A percentile compares a stretch with the other conserved stretches of the same genome.
Conservation (phyloP, 441 rosid genomes). For the Theobroma grandiflorum region DNA sequence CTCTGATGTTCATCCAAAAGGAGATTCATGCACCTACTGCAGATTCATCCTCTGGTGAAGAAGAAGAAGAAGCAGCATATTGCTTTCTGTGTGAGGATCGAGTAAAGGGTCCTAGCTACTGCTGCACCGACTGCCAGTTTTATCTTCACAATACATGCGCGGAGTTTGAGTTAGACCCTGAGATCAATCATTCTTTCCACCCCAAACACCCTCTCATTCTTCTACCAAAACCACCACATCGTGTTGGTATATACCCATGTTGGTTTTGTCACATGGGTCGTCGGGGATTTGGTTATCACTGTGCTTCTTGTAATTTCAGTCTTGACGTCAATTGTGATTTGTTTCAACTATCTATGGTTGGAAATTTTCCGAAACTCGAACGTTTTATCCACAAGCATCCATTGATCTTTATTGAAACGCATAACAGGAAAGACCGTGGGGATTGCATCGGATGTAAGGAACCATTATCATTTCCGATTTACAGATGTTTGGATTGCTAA, state of each 20-base stretch:
- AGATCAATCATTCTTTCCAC: background rate
- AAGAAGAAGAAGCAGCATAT: background rate
- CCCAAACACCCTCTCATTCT: background rate
- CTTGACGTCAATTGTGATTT: background rate
- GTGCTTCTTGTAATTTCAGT: background rate
- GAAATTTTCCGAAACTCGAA: background rate
- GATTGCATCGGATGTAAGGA: background rate
- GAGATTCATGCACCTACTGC: no score
- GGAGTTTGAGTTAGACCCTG: background rate
- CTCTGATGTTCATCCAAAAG: background rate
- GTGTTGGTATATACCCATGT: background rate
- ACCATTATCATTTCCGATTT: background rate
- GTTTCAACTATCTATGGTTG: background rate
- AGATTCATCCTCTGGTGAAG: background rate
- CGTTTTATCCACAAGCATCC: background rate
- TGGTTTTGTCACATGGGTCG: background rate
- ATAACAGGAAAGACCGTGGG: rapidly evolving
- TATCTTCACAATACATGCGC: background rate
- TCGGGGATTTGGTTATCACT: background rate
- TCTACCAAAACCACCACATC: background rate
- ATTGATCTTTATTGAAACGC: background rate
- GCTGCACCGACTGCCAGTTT: background rate
- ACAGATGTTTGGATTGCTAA: background rate
- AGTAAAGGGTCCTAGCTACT: background rate
- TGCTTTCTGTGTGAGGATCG: background rate